Evolutionary conservation across 345 rosid species (phyloP).

Genomic region (Aethionema arabicum): DNA sequence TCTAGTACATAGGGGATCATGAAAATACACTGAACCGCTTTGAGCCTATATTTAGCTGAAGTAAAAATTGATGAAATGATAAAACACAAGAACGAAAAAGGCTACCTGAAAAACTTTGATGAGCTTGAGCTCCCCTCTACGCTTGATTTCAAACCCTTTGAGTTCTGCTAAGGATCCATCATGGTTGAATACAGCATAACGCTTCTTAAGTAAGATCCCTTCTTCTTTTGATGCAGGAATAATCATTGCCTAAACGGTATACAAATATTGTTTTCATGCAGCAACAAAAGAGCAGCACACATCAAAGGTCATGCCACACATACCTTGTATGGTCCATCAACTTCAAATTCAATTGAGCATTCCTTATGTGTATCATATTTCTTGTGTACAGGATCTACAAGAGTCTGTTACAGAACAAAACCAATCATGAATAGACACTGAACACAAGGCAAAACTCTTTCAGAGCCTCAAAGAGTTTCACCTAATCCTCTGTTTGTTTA

Average conservation of each 20-base stretch:
- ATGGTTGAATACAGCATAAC: constrained; percentile 98
- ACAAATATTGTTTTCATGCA: constrained; percentile 10
- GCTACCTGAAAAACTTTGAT: constrained; percentile 96
- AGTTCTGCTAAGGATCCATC: constrained; percentile 98
- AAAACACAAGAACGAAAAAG: constrained; percentile 21
- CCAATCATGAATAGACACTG: constrained; percentile 21
- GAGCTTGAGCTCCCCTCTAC: constrained; percentile 98
- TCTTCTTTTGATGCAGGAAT: constrained; percentile 99
- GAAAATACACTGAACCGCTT: constrained; percentile 3
- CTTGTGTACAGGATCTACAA: constrained; percentile 70
- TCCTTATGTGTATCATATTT: constrained; percentile 78
- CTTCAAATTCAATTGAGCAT: constrained; percentile 99
- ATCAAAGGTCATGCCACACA: constrained; percentile 27
- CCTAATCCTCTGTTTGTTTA: background rate
- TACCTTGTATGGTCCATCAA: constrained; percentile 99
- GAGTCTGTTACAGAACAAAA: constrained; percentile 56
- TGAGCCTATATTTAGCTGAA: constrained; percentile 21
- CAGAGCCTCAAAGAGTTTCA: constrained; percentile 18
- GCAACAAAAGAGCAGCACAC: constrained; percentile 27
- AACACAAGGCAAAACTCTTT: constrained; percentile 23
- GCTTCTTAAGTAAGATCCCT: constrained; percentile 89
- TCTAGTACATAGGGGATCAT: constrained; percentile 7
- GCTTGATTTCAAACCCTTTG: constrained; percentile 99
- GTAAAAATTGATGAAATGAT: constrained; percentile 23
- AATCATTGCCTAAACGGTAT: constrained; percentile 81